Percentiles rank a stretch among this genome's conserved stretches.
Evolutionary conservation across 306 rosid species (phyloP).

Genomic region (Dryas octopetala): DNA sequence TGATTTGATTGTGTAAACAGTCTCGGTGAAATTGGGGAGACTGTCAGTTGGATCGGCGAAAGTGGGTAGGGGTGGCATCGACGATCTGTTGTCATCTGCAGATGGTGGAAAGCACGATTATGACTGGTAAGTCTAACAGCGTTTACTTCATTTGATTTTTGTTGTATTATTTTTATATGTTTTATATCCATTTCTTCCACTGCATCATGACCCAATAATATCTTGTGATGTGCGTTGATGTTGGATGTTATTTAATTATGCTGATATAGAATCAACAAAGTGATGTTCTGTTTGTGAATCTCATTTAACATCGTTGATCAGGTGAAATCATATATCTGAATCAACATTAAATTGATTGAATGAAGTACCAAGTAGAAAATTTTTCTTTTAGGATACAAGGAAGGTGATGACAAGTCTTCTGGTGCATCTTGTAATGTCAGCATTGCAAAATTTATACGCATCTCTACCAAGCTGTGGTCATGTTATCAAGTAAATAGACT

Average conservation of each 20-base stretch:
- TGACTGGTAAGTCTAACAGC: slow-evolving; percentile 57
- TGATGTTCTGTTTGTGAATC: background rate
- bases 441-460: background rate
- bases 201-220: background rate
- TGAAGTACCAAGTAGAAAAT: background rate
- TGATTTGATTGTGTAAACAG: slow-evolving; percentile 27
- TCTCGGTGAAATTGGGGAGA: slow-evolving; percentile 82
- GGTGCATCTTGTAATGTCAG: background rate
- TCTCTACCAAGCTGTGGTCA: background rate
- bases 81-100: slow-evolving; percentile 72
- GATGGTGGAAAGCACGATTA: slow-evolving; percentile 96
- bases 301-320: background rate
- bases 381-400: background rate
- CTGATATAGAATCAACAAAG: background rate
- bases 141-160: background rate
- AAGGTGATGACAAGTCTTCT: background rate
- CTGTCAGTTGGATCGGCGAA: slow-evolving; percentile 83
- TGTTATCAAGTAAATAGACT: background rate
- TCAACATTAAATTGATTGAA: background rate
- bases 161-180: background rate
- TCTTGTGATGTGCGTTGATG: background rate
- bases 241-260: background rate
- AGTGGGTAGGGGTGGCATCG: slow-evolving; percentile 61
- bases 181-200: background rate
- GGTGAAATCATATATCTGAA: background rate